A percentile compares a stretch with the other conserved stretches of the same genome.
These are phyloP conservation scores for Chrysosphaeria jannelii DNA, from an alignment of 2,329 filamentous ascomycete genomes.

Conservation along the genomic window DNA sequence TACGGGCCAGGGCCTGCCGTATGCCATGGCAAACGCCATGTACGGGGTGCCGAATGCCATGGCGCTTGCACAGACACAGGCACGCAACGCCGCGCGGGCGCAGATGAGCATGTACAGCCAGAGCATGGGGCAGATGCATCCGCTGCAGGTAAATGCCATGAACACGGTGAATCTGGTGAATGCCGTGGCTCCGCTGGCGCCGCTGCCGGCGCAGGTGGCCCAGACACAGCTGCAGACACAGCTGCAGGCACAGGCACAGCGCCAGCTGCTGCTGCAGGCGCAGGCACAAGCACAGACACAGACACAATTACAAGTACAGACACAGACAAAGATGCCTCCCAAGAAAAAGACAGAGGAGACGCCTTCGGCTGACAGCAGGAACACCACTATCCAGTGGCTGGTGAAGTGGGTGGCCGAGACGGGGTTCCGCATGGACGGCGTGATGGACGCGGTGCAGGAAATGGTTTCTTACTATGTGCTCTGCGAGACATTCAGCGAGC, in stretches of 20 bases:
- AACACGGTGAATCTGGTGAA: no score
- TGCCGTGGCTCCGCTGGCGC: no score
- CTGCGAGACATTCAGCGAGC: constrained; percentile 29
- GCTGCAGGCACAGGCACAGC: not conserved
- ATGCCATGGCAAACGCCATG: not conserved
- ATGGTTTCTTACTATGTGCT: constrained; percentile 67
- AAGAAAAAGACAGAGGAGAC: no score
- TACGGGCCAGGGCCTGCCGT: not conserved
- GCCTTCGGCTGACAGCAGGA: constrained; percentile 2
- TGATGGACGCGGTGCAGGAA: constrained; percentile 76
- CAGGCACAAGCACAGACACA: not conserved
- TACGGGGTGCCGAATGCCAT: not conserved
- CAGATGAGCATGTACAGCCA: not conserved
- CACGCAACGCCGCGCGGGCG: no score
- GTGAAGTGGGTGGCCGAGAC: constrained; percentile 66
- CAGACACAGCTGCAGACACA: not conserved
- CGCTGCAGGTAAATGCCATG: no score
- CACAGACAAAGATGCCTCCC: no score
- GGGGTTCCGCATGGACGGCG: constrained; percentile 52
- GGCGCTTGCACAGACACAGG: not conserved
- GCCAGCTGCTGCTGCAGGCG: not conserved
- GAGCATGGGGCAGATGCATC: not conserved
- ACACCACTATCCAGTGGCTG: constrained; percentile 28
- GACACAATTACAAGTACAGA: no score
- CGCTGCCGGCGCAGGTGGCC: no score